Conservation (phyloP, 2,329 filamentous ascomycete genomes). For the Xylaria sp. region DNA sequence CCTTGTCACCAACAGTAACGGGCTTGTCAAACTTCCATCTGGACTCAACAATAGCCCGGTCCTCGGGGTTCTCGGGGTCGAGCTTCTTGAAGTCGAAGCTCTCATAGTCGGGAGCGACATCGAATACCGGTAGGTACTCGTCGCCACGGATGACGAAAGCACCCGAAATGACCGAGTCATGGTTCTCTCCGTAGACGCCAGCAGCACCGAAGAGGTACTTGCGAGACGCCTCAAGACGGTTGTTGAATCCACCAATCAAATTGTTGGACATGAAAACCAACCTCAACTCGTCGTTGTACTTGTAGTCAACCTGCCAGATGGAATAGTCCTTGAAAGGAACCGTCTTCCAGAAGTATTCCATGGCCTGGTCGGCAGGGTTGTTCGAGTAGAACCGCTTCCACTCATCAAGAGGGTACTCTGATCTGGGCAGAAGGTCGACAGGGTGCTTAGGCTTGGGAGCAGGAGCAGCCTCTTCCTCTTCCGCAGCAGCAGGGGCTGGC, state of each 20-base stretch:
- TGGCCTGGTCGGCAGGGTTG: conserved; percentile 82
- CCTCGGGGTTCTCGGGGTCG: conserved; percentile 84
- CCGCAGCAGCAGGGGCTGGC: conserved; percentile 55
- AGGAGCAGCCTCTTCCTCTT: conserved; percentile 46
- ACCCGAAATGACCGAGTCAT: conserved; percentile 90
- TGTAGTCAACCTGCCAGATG: conserved; percentile 93
- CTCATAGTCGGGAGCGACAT: conserved; percentile 97
- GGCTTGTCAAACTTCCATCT: conserved; percentile 95
- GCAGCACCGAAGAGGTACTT: conserved; percentile 96
- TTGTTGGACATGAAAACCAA: conserved; percentile 99
- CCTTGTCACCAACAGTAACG: conserved; percentile 82
- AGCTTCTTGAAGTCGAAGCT: conserved; percentile 98
- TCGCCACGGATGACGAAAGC: conserved; percentile 95
- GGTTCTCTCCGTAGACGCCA: conserved; percentile 88
- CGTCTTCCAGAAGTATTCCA: conserved; percentile 99
- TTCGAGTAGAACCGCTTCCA: conserved; percentile 99
- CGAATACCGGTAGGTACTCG: conserved; percentile 85
- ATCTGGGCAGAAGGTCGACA: conserved; percentile 81
- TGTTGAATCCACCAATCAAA: conserved; percentile 97
- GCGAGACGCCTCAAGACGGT: conserved; percentile 94
- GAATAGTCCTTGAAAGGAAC: conserved; percentile 95
- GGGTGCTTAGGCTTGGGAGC: conserved; percentile 97
- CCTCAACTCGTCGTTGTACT: conserved; percentile 99
- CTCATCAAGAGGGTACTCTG: conserved; percentile 88
- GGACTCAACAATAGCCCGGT: conserved; percentile 85